Conservation (phyloP, 2,329 filamentous ascomycete species). For the Alternaria arbusti region DNA sequence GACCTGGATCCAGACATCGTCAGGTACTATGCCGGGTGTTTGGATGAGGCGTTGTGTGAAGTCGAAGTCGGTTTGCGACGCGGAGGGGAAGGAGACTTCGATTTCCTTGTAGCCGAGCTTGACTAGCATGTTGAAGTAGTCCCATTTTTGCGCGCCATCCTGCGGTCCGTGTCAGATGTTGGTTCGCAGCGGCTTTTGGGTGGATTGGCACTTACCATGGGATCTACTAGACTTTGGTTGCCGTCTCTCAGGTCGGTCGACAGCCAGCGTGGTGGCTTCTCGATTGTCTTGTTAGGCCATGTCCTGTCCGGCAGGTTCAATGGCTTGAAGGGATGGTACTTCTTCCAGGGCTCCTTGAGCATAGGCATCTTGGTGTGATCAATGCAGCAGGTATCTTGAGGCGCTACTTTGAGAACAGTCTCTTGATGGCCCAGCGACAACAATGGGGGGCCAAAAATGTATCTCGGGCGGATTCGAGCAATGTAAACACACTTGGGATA, state of each 20-base stretch:
- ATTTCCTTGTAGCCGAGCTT: slow-evolving; percentile 97
- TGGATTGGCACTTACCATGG: slow-evolving; percentile 70
- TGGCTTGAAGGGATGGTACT: slow-evolving; percentile 75
- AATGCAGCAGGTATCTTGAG: neutral
- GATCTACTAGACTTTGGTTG: slow-evolving; percentile 90
- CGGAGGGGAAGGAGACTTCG: slow-evolving; percentile 93
- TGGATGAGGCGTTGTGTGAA: slow-evolving; percentile 88
- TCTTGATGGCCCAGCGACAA: neutral
- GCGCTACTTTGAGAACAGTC: neutral
- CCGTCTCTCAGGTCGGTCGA: slow-evolving; percentile 88
- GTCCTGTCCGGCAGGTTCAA: slow-evolving; percentile 72
- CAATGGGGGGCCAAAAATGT: neutral
- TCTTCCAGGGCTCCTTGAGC: slow-evolving; percentile 78
- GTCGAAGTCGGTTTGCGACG: slow-evolving; percentile 94
- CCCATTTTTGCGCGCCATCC: slow-evolving; percentile 94
- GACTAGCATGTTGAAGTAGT: slow-evolving; percentile 92
- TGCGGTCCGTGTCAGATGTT: slow-evolving; percentile 43
- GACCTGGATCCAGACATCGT: slow-evolving; percentile 91
- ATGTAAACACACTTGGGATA: neutral
- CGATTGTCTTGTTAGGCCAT: slow-evolving; percentile 84
- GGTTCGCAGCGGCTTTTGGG: neutral
- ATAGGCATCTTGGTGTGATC: slow-evolving; percentile 45
- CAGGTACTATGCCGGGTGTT: slow-evolving; percentile 80
- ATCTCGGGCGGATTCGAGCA: neutral
- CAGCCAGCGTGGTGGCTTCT: slow-evolving; percentile 89